Base-by-base conservation (phyloP, 352 stramenopile genomes). In the Pythium apleroticum region DNA sequence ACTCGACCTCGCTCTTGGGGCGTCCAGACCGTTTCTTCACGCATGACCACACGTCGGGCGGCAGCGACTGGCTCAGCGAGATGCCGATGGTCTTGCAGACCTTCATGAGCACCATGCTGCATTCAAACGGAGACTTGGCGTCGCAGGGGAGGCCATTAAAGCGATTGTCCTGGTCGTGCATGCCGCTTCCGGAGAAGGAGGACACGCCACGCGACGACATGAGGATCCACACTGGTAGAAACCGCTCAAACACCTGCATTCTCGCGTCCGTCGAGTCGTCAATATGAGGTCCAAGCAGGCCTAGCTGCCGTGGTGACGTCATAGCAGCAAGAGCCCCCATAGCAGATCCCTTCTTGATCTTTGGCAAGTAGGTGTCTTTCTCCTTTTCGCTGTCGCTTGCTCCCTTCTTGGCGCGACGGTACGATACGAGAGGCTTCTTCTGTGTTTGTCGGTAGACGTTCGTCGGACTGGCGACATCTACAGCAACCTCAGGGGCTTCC, bases 41-140 rank as follows among this genome's bases (percentile, higher is more conserved):
- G 28, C 41, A 8, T 57, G 54, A 11, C 68, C 66, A 69, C 2
- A 60, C 35, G 25, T 60, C 48, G 11, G 60, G 60, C 14, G 52
- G 35, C 15, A 63, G 35, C 1, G 61, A 66, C 24, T 64, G 28
- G 10, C 24, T 41, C 19, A 86, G 49, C 8, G 71, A 66, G 37
- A 88, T 86, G 3, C 81, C 81, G 0, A 84, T 67, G 1, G 70
- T 50, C 55, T 88, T 87, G 68, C 76, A 86, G 10, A 90, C 52
- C 57, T 85, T 87, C 27, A 78, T 77, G 45, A 89, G 77, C 10
- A 74, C 53, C 70, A 85, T 80, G 49, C 60, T 80, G 60, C 79
- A 88, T 56, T 89, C 79, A 25, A 85, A 78, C 19, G 76, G 56
- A 8, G 81, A 83, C 46, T 76, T 83, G 30, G 30, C 35, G 17